Percentiles rank a stretch among this genome's conserved stretches.
These are phyloP conservation scores for Pseudoneurospora amorphoporcata DNA, from an alignment of 495 filamentous ascomycete genomes.

Conservation along the genomic window DNA sequence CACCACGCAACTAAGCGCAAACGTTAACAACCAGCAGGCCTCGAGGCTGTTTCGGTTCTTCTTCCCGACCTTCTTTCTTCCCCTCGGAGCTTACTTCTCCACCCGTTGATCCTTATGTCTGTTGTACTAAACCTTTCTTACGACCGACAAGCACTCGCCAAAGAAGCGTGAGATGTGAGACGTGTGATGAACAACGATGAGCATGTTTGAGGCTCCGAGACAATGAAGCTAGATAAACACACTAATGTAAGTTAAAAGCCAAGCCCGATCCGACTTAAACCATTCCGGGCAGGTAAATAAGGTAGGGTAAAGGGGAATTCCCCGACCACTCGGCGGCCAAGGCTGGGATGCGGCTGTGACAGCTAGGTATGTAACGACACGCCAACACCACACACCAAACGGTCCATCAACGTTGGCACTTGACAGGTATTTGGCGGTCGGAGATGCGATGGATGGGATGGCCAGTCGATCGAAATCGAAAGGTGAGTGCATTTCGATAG, in stretches of 20 bases:
- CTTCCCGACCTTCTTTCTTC: background rate
- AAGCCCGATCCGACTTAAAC: background rate
- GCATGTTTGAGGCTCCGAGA: background rate
- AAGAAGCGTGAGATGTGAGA: background rate
- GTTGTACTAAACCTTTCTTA: background rate
- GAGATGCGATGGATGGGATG: background rate
- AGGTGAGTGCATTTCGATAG: background rate
- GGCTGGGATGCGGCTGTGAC: background rate
- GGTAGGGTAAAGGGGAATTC: background rate
- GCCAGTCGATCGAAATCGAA: background rate
- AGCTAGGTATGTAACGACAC: background rate
- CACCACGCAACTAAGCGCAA: background rate
- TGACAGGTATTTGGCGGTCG: background rate
- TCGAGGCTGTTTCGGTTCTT: background rate
- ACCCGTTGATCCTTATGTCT: background rate
- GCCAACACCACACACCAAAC: background rate
- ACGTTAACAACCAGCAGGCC: background rate
- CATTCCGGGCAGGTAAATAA: background rate
- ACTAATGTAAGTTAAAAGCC: background rate
- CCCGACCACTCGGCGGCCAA: background rate
- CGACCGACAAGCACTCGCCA: background rate
- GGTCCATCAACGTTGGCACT: background rate
- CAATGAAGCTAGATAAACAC: background rate
- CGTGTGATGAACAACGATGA: background rate
- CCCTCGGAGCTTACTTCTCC: background rate